phyloP scores from a whole-genome alignment of 164 flowering plant genomes.

The Liriodendron chinense region DNA sequence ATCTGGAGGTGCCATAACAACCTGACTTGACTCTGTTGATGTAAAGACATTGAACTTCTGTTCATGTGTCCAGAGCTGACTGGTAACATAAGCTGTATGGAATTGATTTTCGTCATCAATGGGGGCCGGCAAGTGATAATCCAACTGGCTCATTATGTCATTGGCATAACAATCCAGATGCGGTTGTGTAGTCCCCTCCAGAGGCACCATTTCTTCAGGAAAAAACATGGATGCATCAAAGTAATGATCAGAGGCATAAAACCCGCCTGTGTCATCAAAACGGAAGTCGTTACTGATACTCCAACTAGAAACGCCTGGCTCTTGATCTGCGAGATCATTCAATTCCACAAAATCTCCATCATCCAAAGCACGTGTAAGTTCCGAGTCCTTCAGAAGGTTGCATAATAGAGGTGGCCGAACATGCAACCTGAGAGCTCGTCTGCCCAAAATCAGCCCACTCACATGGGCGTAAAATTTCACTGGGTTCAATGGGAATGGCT shows the following conservation, averaged over 20 bases:
- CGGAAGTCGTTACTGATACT: slow-evolving; percentile 20
- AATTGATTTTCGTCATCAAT: slow-evolving; percentile 15
- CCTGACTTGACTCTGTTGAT: slow-evolving; percentile 24
- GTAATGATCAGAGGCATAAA: slow-evolving; percentile 49
- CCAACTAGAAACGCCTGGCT: slow-evolving; percentile 20
- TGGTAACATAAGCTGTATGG: neutral
- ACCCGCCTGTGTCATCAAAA: slow-evolving; percentile 29
- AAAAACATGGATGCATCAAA: slow-evolving; percentile 58
- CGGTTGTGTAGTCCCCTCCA: neutral
- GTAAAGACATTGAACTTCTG: slow-evolving; percentile 17
- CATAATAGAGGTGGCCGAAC: slow-evolving; percentile 23
- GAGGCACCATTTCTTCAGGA: slow-evolving; percentile 18
- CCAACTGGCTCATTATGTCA: slow-evolving; percentile 24
- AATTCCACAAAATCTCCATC: slow-evolving; percentile 72
- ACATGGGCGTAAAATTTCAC: slow-evolving; percentile 12
- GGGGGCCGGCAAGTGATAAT: slow-evolving; percentile 24
- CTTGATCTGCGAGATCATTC: slow-evolving; percentile 61
- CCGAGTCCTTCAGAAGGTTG: slow-evolving; percentile 38
- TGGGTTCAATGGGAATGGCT: slow-evolving; percentile 18
- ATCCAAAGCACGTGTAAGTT: slow-evolving; percentile 25
- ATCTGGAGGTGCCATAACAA: slow-evolving; percentile 15
- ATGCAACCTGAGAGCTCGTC: slow-evolving; percentile 15
- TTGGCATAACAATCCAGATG: neutral
- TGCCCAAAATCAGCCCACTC: slow-evolving; percentile 7
- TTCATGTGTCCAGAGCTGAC: slow-evolving; percentile 41